Evolutionary conservation across 176 grass and related monocot genomes (phyloP).

Genomic region (Chrysopogon serrulatus): DNA sequence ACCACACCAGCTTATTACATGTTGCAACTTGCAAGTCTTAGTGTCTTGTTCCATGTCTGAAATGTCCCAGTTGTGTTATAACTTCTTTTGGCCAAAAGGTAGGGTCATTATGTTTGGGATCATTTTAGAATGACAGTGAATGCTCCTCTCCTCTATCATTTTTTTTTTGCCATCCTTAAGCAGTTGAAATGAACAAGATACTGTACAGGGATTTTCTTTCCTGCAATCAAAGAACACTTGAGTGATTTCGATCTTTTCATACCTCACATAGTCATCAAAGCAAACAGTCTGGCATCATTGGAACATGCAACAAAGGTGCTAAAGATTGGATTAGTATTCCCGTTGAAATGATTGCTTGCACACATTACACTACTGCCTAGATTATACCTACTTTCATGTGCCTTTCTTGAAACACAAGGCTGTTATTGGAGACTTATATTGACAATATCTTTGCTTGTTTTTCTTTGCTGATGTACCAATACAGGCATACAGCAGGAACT

Average conservation of each 20-base stretch:
- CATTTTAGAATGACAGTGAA: too few species aligned
- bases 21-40: too few species aligned
- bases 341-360: not conserved
- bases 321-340: not conserved
- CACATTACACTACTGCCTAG: not conserved
- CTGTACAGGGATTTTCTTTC: too few species aligned
- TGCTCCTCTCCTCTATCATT: too few species aligned
- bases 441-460: not conserved
- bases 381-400: not conserved
- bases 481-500: not conserved
- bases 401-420: not conserved
- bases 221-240: not conserved
- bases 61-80: too few species aligned
- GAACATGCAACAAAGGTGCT: not conserved
- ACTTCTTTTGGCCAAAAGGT: too few species aligned
- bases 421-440: not conserved
- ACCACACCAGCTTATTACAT: too few species aligned
- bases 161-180: not conserved
- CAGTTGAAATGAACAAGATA: not conserved
- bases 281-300: not conserved
- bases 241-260: not conserved
- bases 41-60: too few species aligned
- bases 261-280: not conserved
- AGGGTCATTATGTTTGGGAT: too few species aligned
- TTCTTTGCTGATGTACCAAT: not conserved